Evolutionary conservation across 208 protist genomes (phyloP).

Genomic region (Histomonas meleagridis): DNA sequence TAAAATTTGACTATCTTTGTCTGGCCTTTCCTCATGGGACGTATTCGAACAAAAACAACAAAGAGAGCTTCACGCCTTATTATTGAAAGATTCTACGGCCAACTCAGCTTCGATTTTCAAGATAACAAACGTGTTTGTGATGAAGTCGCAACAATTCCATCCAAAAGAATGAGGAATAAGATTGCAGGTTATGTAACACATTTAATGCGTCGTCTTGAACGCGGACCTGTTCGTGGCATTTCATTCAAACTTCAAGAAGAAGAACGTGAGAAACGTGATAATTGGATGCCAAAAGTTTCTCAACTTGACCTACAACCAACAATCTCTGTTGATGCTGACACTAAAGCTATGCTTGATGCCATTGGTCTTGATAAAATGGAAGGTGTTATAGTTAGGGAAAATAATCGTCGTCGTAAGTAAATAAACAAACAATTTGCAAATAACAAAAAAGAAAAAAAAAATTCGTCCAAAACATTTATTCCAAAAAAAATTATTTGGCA

Average conservation of each 20-base stretch:
- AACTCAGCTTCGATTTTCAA: conserved; percentile 95
- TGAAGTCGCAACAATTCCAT: conserved; percentile 90
- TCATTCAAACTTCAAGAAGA: conserved; percentile 99
- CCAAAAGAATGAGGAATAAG: conserved; percentile 99
- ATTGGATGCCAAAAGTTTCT: conserved; percentile 90
- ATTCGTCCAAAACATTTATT: no score
- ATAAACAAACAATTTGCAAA: no score
- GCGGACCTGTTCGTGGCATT: conserved; percentile 95
- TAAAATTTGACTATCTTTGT: no score
- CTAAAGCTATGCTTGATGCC: conserved; percentile 47
- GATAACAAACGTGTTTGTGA: conserved; percentile 88
- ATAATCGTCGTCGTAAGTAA: background rate
- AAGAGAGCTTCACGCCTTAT: conserved; percentile 93
- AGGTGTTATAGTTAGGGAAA: background rate
- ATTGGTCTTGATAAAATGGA: conserved; percentile 43
- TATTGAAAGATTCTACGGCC: conserved; percentile 98
- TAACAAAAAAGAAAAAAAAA: no score
- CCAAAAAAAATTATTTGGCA: no score
- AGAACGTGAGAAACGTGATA: conserved; percentile 97
- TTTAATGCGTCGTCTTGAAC: conserved; percentile 47
- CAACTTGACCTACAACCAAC: conserved; percentile 50
- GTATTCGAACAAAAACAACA: conserved; percentile 99
- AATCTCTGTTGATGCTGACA: conserved; percentile 46
- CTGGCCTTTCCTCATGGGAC: conserved; percentile 66
- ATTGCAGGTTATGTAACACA: conserved; percentile 91